Conservation (phyloP, 1,284 basidiomycete species). For the Cutaneotrichosporon cavernicola region DNA sequence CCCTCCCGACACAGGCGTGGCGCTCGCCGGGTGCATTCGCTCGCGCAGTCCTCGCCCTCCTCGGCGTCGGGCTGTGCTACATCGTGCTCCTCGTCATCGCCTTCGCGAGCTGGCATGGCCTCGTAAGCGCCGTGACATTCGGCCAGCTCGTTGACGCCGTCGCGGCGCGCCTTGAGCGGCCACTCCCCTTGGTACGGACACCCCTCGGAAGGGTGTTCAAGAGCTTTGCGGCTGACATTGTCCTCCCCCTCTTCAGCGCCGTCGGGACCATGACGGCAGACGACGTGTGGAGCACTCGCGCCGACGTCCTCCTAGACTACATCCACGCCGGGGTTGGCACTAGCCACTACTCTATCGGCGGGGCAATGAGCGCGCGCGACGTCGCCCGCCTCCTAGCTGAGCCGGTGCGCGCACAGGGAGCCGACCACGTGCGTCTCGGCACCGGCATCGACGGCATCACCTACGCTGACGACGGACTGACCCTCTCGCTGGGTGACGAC, state of each 20-base stretch:
- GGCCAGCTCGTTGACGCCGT: constrained; percentile 32
- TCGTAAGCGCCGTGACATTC: constrained; percentile 35
- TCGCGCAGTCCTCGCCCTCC: constrained; percentile 49
- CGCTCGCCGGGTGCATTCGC: constrained; percentile 41
- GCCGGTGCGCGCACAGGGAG: constrained; percentile 29
- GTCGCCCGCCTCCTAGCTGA: constrained; percentile 34
- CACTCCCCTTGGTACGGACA: constrained; percentile 18
- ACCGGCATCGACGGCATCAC: constrained; percentile 27
- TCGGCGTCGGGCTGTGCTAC: constrained; percentile 59
- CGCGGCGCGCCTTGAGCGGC: constrained; percentile 21
- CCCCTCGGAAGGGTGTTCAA: constrained; percentile 54
- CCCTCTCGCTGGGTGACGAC: constrained; percentile 19
- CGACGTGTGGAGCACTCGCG: constrained; percentile 38
- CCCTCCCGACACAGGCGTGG: constrained; percentile 37
- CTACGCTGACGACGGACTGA: constrained; percentile 23
- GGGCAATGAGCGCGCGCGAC: constrained; percentile 28
- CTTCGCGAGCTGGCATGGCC: constrained; percentile 55
- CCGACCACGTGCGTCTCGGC: constrained; percentile 30
- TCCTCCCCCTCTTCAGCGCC: constrained; percentile 68
- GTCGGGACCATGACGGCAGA: constrained; percentile 60
- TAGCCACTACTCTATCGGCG: constrained; percentile 39
- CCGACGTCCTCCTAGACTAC: constrained; percentile 40
- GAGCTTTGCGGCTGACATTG: constrained; percentile 59
- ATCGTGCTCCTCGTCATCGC: constrained; percentile 60
- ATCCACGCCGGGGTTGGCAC: constrained; percentile 46